phyloP scores from a whole-genome alignment of 305 asterid species.

The Solanum hybrid region DNA sequence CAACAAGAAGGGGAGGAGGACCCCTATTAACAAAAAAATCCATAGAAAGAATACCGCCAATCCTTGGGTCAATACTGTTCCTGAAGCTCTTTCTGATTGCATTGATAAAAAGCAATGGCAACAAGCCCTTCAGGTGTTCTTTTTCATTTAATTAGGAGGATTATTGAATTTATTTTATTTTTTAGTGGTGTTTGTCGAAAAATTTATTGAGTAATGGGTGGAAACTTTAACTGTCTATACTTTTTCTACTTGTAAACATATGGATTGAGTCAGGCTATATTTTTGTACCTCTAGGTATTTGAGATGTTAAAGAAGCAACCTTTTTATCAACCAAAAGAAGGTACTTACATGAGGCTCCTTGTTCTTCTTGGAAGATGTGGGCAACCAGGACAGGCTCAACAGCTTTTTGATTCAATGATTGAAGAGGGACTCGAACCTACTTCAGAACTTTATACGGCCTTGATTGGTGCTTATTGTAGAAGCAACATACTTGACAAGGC shows the following conservation, averaged over 20 bases:
- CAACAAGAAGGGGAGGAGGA: conserved; percentile 20
- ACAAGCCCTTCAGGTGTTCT: neutral
- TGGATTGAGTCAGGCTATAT: neutral
- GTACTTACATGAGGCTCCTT: conserved; percentile 75
- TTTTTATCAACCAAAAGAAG: conserved; percentile 79
- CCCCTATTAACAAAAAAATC: conserved; percentile 59
- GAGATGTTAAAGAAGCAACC: conserved; percentile 76
- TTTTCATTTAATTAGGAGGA: neutral
- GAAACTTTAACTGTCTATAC: neutral
- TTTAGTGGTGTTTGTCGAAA: too few species aligned
- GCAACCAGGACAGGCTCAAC: conserved; percentile 69
- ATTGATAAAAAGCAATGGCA: neutral
- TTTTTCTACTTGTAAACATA: neutral
- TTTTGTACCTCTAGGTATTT: conserved; percentile 43
- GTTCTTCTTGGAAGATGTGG: conserved; percentile 88
- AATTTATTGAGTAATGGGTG: neutral
- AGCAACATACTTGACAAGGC: conserved; percentile 67
- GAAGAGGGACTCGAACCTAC: conserved; percentile 69
- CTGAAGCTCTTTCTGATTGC: conserved; percentile 51
- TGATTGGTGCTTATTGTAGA: conserved; percentile 69
- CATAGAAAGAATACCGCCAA: conserved; percentile 47
- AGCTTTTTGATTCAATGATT: conserved; percentile 71
- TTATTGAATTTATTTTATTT: neutral
- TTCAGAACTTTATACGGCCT: conserved; percentile 61
- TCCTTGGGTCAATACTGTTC: conserved; percentile 77